phyloP scores from a whole-genome alignment of 2,329 filamentous ascomycete genomes.

The Curvularia sp. region DNA sequence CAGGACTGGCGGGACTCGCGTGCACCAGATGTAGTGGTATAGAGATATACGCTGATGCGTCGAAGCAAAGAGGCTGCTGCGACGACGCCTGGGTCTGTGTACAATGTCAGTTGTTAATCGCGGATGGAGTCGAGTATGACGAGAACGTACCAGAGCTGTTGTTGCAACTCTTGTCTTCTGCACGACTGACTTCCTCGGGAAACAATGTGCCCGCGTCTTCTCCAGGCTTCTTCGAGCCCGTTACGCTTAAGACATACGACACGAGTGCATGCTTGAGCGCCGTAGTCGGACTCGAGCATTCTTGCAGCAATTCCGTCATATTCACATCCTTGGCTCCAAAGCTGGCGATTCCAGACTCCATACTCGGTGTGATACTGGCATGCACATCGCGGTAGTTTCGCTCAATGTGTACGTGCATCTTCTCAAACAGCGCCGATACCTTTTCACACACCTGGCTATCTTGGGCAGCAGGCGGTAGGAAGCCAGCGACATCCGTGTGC shows the following conservation, averaged over 20 bases:
- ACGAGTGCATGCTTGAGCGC: slow-evolving; percentile 44
- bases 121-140: background rate
- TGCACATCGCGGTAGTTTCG: slow-evolving; percentile 47
- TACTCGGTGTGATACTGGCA: slow-evolving; percentile 44
- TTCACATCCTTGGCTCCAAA: slow-evolving; percentile 34
- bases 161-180: background rate
- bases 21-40: slow-evolving; percentile 20
- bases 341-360: slow-evolving; percentile 38
- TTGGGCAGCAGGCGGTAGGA: slow-evolving; percentile 37
- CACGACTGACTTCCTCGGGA: slow-evolving; percentile 32
- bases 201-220: slow-evolving; percentile 29
- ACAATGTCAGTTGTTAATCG: background rate
- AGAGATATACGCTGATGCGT: slow-evolving; percentile 38
- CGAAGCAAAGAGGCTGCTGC: slow-evolving; percentile 37
- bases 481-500: slow-evolving; percentile 25
- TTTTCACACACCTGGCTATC: slow-evolving; percentile 31
- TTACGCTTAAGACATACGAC: slow-evolving; percentile 35
- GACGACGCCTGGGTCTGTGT: slow-evolving; percentile 15
- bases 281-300: slow-evolving; percentile 33
- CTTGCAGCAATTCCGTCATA: slow-evolving; percentile 38
- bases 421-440: slow-evolving; percentile 35
- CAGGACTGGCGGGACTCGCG: slow-evolving; percentile 10
- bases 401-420: slow-evolving; percentile 41
- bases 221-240: slow-evolving; percentile 22
- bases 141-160: slow-evolving; percentile 8